Evolutionary conservation across 768 basidiomycete genomes (phyloP), one percentile per base, ranked within the genome.

Genomic region (Mycena floridula): DNA sequence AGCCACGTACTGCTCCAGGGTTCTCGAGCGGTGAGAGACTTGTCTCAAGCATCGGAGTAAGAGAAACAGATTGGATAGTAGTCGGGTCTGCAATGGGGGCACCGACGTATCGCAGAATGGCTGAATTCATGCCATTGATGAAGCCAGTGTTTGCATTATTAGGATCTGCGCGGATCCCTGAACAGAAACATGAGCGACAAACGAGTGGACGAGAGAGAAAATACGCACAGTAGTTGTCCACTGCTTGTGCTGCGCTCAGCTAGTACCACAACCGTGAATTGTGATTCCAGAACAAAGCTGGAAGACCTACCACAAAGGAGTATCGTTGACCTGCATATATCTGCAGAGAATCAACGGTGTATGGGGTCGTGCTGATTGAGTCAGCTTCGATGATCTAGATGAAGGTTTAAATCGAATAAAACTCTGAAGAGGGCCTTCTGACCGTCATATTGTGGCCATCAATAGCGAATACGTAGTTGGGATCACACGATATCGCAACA

Each of bases 61-160:
- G 13, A 18, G 15, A 15, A 18, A 18, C 18, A 7, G 13, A 13
- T 35, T 35, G 32, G 13, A 18, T 35, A 28, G 66, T 68, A 2
- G 61, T 63, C 4, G 79, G 79, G 26, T 81, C 77, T 9, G 50
- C 47, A n/a, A 40, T 43, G 0, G 60, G 49, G 8, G 78, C 79
- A n/a, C 70, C 72, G 1, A 25, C 53, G 46, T 81, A 81, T 42
- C 74, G 67, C 27, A 81, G 55, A 44, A 81, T 76, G 3, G 76
- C 79, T 37, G 64, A 64, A 54, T 74, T 77, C 46, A 70, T 60
- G 7, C 68, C 68, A 18, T 58, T 60, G 0, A 46, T 52, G 42
- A 70, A 72, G 9, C 53, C 65, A 13, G 58, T 42, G 3, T 38
- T 48, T 1, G 61, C 50, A 25, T 47, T 45, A 48, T 57, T 53